Conservation (phyloP, 441 rosid species). For the Oxalis stricta region DNA sequence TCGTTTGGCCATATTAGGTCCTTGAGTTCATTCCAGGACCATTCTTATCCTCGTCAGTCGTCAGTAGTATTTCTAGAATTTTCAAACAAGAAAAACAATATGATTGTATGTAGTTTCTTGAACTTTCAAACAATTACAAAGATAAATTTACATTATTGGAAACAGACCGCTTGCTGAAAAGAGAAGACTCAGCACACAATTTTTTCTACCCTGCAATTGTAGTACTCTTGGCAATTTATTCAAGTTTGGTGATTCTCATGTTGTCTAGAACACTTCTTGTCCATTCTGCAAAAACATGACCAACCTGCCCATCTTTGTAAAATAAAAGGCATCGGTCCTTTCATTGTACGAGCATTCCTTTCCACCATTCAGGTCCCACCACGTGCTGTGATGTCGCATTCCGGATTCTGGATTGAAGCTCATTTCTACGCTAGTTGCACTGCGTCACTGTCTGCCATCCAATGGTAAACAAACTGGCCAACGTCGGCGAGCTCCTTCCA, state of each 20-base stretch:
- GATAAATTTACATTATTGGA: neutral
- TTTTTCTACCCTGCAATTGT: slow-evolving; percentile 3
- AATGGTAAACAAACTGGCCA: slow-evolving; percentile 28
- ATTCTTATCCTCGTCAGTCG: no score
- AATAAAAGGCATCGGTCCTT: slow-evolving; percentile 18
- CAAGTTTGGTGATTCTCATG: slow-evolving; percentile 14
- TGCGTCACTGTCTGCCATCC: slow-evolving; percentile 37
- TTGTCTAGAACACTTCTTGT: slow-evolving; percentile 18
- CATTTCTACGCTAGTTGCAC: no score
- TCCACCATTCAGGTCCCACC: slow-evolving; percentile 26
- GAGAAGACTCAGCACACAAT: slow-evolving; percentile 7
- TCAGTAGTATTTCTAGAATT: no score
- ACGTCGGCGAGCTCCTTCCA: slow-evolving; percentile 33
- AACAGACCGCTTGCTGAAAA: neutral
- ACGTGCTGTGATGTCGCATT: slow-evolving; percentile 21
- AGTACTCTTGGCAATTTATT: neutral
- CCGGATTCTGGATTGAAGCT: no score
- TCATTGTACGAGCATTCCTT: slow-evolving; percentile 25
- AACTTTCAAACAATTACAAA: no score
- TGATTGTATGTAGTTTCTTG: neutral
- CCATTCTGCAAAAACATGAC: slow-evolving; percentile 32
- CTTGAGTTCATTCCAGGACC: no score
- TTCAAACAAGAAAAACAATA: neutral
- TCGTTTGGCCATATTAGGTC: no score
- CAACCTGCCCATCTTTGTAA: slow-evolving; percentile 30